Evolutionary conservation across 805 yeast species (phyloP).

Genomic region (Wickerhamomyces kurtzmanii): DNA sequence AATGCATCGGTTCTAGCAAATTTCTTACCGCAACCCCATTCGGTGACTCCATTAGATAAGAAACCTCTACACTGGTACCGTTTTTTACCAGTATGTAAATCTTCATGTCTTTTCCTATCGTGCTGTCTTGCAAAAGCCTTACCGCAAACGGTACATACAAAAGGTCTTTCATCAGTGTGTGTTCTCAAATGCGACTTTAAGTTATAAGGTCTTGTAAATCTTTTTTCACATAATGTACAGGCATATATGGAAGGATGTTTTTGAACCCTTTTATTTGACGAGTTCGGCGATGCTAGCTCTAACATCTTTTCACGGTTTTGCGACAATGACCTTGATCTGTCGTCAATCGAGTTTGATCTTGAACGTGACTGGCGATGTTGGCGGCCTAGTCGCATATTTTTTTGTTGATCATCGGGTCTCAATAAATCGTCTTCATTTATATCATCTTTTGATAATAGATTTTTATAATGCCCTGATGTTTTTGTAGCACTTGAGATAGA

Average conservation of each 20-base stretch:
- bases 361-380: constrained; percentile 30
- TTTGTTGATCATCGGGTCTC: constrained; percentile 9
- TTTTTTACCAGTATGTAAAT: constrained; percentile 69
- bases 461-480: constrained; percentile 10
- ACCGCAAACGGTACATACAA: constrained; percentile 62
- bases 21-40: constrained; percentile 76
- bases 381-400: constrained; percentile 16
- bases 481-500: constrained; percentile 17
- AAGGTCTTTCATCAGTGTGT: constrained; percentile 80
- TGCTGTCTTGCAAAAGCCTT: constrained; percentile 78
- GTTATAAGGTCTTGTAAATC: constrained; percentile 89
- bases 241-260: constrained; percentile 68
- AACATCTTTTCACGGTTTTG: constrained; percentile 41
- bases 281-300: constrained; percentile 53
- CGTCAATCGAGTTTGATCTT: constrained; percentile 18
- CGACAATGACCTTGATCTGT: constrained; percentile 18
- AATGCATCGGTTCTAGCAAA: constrained; percentile 78
- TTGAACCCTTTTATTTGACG: constrained; percentile 45
- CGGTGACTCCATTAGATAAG: constrained; percentile 38
- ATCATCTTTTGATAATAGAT: constrained; percentile 4
- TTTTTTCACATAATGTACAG: constrained; percentile 77
- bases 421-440: constrained; percentile 6
- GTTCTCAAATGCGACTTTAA: constrained; percentile 86
- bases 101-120: constrained; percentile 69
- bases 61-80: constrained; percentile 63